These are phyloP conservation scores for Macadamia tetraphylla DNA, from an alignment of 164 flowering plant genomes.

Conservation along the genomic window DNA sequence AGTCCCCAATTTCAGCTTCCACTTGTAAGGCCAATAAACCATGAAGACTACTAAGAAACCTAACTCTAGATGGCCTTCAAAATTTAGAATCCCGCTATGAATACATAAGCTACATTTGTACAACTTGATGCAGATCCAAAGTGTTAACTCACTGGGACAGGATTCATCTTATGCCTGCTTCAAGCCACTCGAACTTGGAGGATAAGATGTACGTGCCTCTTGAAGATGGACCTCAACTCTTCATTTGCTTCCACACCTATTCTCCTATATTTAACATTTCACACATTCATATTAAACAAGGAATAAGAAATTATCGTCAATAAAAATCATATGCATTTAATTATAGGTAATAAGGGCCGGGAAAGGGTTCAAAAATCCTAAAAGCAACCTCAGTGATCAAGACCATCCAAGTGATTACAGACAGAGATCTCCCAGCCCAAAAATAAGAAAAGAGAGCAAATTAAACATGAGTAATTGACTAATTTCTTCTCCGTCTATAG, in stretches of 20 bases:
- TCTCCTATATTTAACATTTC: conserved; percentile 21
- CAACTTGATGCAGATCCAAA: background rate
- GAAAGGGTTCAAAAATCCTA: too few relatives aligned
- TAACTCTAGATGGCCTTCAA: too few relatives aligned
- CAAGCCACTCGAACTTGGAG: conserved; percentile 57
- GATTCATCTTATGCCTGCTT: conserved; percentile 4
- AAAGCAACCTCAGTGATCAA: background rate
- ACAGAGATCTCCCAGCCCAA: background rate
- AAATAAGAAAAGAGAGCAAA: background rate
- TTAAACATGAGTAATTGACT: too few relatives aligned
- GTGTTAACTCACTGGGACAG: background rate
- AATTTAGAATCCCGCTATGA: too few relatives aligned
- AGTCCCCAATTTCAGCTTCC: too few relatives aligned
- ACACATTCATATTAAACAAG: background rate
- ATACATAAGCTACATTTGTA: background rate
- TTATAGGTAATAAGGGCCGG: background rate
- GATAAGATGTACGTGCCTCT: conserved; percentile 82
- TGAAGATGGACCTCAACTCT: conserved; percentile 80
- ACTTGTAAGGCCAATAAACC: too few relatives aligned
- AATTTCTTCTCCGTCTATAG: background rate
- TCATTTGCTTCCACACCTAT: conserved; percentile 77
- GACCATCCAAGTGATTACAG: background rate
- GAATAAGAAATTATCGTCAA: background rate
- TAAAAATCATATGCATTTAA: background rate
- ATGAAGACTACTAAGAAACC: too few relatives aligned